A percentile compares a stretch with the other conserved stretches of the same genome.
These are phyloP conservation scores for Penicillium sp. DNA, from an alignment of 2,329 filamentous ascomycete genomes.

Conservation along the genomic window DNA sequence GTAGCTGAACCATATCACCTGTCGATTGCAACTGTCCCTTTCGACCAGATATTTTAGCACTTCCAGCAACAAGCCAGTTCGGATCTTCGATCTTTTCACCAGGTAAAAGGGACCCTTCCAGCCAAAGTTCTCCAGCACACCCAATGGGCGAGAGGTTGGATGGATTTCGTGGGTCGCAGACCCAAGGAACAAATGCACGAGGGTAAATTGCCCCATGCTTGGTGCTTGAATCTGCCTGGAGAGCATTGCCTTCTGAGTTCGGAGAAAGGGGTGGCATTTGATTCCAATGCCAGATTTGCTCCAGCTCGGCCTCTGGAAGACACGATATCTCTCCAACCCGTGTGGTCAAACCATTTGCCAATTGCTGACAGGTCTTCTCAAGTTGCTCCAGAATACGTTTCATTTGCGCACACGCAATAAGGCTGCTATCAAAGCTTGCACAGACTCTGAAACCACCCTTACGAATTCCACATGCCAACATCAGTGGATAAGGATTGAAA, in stretches of 20 bases:
- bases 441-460: conserved; percentile 50
- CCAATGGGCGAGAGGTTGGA: conserved; percentile 47
- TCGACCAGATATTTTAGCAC: conserved; percentile 33
- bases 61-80: conserved; percentile 40
- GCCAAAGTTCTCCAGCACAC: conserved; percentile 42
- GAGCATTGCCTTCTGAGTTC: conserved; percentile 30
- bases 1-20: conserved; percentile 37
- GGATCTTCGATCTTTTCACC: conserved; percentile 28
- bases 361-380: conserved; percentile 33
- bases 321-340: conserved; percentile 41
- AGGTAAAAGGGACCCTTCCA: conserved; percentile 44
- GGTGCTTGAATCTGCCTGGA: conserved; percentile 25
- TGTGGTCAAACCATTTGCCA: conserved; percentile 30
- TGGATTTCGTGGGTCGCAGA: conserved; percentile 37
- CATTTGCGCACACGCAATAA: conserved; percentile 44
- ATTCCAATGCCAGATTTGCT: conserved; percentile 52
- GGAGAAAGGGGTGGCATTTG: conserved; percentile 38
- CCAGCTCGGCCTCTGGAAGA: conserved; percentile 42
- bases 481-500: conserved; percentile 56
- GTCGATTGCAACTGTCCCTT: conserved; percentile 34
- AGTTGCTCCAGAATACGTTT: conserved; percentile 42
- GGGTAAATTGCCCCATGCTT: conserved; percentile 40
- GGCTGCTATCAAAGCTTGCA: conserved; percentile 48
- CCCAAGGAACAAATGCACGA: conserved; percentile 32
- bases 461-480: conserved; percentile 52